These are phyloP conservation scores for Trypanosoma platydactyli DNA, from an alignment of 208 protist species.

Conservation along the genomic window DNA sequence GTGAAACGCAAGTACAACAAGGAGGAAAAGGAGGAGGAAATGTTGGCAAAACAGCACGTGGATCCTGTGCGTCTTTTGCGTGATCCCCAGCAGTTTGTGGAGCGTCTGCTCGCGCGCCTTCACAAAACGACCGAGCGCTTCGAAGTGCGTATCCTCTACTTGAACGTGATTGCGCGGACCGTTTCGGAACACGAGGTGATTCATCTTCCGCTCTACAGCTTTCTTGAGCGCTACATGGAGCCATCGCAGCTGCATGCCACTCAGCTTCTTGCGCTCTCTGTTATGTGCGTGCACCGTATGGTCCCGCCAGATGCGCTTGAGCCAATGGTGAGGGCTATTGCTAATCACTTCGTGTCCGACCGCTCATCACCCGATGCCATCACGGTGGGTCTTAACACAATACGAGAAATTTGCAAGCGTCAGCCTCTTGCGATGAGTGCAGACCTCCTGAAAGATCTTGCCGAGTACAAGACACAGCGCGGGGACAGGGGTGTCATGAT, in stretches of 20 bases:
- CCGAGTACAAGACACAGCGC: slow-evolving; percentile 91
- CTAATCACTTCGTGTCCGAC: slow-evolving; percentile 97
- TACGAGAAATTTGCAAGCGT: slow-evolving; percentile 95
- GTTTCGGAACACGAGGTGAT: slow-evolving; percentile 95
- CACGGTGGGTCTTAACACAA: slow-evolving; percentile 96
- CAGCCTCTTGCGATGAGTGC: slow-evolving; percentile 95
- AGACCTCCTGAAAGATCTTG: slow-evolving; percentile 93
- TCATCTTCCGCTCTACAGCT: slow-evolving; percentile 96
- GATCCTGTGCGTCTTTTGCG: slow-evolving; percentile 95
- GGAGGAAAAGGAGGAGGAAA: slow-evolving; percentile 73
- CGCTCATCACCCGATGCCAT: slow-evolving; percentile 92
- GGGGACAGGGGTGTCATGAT: slow-evolving; percentile 96
- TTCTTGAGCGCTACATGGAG: slow-evolving; percentile 95
- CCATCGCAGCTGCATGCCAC: slow-evolving; percentile 96
- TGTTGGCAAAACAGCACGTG: slow-evolving; percentile 85
- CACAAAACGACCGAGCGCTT: slow-evolving; percentile 93
- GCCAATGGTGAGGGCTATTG: slow-evolving; percentile 93
- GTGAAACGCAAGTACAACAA: slow-evolving; percentile 87
- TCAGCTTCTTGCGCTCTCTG: slow-evolving; percentile 92
- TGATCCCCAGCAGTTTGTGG: slow-evolving; percentile 95
- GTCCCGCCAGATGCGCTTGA: slow-evolving; percentile 93
- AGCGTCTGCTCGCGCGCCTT: slow-evolving; percentile 93
- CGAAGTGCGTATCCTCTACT: slow-evolving; percentile 94
- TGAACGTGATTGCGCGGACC: slow-evolving; percentile 96
- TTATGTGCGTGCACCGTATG: slow-evolving; percentile 95